Percentiles rank a stretch among this genome's conserved stretches.
phyloP scores from a whole-genome alignment of 331 rosid species.

The Quercus tomentella region DNA sequence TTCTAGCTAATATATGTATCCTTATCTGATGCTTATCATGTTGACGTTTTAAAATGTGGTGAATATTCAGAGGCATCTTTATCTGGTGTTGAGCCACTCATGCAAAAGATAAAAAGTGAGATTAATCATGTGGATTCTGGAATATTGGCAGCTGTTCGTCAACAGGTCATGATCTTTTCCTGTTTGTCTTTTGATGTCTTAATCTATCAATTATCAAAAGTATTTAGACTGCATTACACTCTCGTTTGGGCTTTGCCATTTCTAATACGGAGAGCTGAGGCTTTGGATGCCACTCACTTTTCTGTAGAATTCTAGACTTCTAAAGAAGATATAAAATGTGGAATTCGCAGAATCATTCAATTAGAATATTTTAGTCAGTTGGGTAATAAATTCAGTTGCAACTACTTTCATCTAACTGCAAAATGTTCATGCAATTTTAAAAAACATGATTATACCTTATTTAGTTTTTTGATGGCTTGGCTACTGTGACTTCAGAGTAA shows the following conservation, averaged over 20 bases:
- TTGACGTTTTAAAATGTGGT: conserved; percentile 9
- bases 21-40: background rate
- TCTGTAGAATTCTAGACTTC: background rate
- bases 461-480: conserved; percentile 20
- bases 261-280: background rate
- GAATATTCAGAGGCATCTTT: conserved; percentile 70
- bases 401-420: background rate
- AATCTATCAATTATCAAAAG: background rate
- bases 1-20: background rate
- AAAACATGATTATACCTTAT: background rate
- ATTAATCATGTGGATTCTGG: conserved; percentile 94
- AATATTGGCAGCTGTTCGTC: conserved; percentile 92
- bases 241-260: background rate
- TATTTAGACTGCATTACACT: background rate
- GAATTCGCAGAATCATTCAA: background rate
- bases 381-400: background rate
- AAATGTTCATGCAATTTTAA: background rate
- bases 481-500: conserved; percentile 69
- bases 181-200: background rate
- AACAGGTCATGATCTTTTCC: conserved; percentile 56
- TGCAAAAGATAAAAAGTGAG: conserved; percentile 95
- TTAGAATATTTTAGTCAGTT: background rate
- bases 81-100: conserved; percentile 94
- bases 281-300: background rate
- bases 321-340: background rate